Base-by-base conservation (phyloP, 176 grass and related monocot species). In the Lolium multiflorum region DNA sequence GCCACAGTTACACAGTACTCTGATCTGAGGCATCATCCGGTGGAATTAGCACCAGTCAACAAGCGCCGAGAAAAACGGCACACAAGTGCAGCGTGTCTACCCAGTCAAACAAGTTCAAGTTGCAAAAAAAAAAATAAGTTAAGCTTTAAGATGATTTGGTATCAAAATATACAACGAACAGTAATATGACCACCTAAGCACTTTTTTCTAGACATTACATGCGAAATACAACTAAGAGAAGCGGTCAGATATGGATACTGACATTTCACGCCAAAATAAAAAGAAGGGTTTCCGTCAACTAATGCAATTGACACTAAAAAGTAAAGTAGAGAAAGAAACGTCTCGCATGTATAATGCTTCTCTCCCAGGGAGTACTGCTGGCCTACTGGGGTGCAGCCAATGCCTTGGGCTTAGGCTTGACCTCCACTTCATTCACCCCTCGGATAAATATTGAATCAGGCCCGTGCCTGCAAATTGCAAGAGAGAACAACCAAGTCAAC, bases 351-450 rank as follows among this genome's bases (percentile, higher is more conserved):
- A 66, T 85, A 38, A 62, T 39, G 20, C 26, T 74, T 76, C 26
- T 48, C 70, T 54, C 66, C 76, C 79, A 76, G 43, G n/a, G 65
- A 50, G 46, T 22, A 80, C 41, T 47, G 11, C 41, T 44, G 31
- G 31, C 31, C 79, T 89, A 89, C 70, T 89, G 87, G 31, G 91
- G 87, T 35, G 92, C 87, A 0, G 97, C 79, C 54, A 93, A 73
- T 72, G 84, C 92, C 79, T 99, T 99, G 1, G 97, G 97, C 87
- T 99, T 99, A 3, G 97, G 97, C 60, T 99, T 99, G 50, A 99
- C 97, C 87, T 99, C 97, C 4, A 93, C 87, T 91, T 99, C 97
- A 86, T 94, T 94, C 81, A 99, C 97, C 12, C 75, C 78, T 65
- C 94, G 70, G 82, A 99, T 90, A 80, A 99, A 99, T 83, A 99